These are phyloP conservation scores for Hemileccinum impolitum DNA, from an alignment of 768 basidiomycete species.

Conservation along the genomic window DNA sequence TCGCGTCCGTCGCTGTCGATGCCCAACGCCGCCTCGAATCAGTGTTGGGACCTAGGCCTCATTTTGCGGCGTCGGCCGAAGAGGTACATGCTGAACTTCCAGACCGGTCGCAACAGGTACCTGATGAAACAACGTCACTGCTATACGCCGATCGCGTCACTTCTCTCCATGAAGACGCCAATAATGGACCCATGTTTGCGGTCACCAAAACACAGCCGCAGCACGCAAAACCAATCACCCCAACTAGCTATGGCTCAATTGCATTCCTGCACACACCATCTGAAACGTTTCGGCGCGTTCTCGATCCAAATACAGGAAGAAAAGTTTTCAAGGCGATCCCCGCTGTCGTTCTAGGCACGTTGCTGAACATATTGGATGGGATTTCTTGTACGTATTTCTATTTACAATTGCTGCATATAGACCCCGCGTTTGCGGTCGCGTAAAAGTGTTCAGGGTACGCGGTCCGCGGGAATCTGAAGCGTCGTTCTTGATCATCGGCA, in stretches of 20 bases:
- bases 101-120: not conserved
- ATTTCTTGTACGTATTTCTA: constrained; percentile 67
- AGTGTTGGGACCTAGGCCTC: not conserved
- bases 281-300: constrained; percentile 3
- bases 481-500: not conserved
- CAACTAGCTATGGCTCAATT: constrained; percentile 12
- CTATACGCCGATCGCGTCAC: constrained; percentile 13
- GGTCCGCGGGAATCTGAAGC: not conserved
- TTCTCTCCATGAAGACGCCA: constrained; percentile 1
- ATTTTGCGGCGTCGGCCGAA: not conserved
- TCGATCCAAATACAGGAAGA: constrained; percentile 17
- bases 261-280: constrained; percentile 4
- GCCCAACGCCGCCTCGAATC: not conserved
- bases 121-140: constrained; percentile 20
- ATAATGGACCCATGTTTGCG: not conserved
- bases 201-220: constrained; percentile 6
- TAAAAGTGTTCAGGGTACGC: constrained; percentile 5
- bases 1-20: constrained; percentile 2
- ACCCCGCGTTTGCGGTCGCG: constrained; percentile 2
- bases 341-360: constrained; percentile 76
- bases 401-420: not conserved
- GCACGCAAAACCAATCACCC: constrained; percentile 2
- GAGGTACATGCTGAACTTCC: not conserved
- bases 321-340: constrained; percentile 53
- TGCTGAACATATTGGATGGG: constrained; percentile 91